A percentile compares a stretch with the other conserved stretches of the same genome.
Conservation (phyloP, 768 basidiomycete species). For the Tricholoma terreum region DNA sequence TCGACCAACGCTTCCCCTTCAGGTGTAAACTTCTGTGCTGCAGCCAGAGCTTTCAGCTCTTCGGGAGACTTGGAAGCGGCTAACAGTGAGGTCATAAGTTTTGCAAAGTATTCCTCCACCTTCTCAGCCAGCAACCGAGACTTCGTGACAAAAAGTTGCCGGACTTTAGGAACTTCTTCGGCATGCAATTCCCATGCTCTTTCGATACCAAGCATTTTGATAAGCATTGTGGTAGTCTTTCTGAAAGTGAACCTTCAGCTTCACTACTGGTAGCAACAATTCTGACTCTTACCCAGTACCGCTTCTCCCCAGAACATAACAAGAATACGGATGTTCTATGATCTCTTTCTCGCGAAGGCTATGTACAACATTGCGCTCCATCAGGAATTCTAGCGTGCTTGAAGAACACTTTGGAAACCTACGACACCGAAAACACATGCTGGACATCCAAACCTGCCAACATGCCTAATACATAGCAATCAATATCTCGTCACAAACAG, state of each 20-base stretch:
- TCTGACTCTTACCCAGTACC: slow-evolving; percentile 59
- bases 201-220: slow-evolving; percentile 71
- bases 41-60: slow-evolving; percentile 34
- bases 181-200: slow-evolving; percentile 43
- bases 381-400: background rate
- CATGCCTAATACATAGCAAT: slow-evolving; percentile 35
- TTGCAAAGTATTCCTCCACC: slow-evolving; percentile 64
- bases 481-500: background rate
- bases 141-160: slow-evolving; percentile 73
- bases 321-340: slow-evolving; percentile 56
- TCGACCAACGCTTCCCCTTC: slow-evolving; percentile 30
- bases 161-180: slow-evolving; percentile 41
- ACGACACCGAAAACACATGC: slow-evolving; percentile 45
- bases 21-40: slow-evolving; percentile 9
- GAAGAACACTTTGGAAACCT: slow-evolving; percentile 9
- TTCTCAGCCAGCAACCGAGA: slow-evolving; percentile 64
- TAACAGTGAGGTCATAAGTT: slow-evolving; percentile 44
- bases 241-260: slow-evolving; percentile 28
- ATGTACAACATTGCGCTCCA: background rate
- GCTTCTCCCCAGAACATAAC: slow-evolving; percentile 67
- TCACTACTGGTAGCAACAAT: background rate
- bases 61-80: slow-evolving; percentile 32
- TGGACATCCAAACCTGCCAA: slow-evolving; percentile 47
- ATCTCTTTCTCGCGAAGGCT: slow-evolving; percentile 52
- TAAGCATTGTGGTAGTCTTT: slow-evolving; percentile 75